These are phyloP conservation scores for Orbilia javanica DNA, from an alignment of 2,329 filamentous ascomycete genomes.

Conservation along the genomic window DNA sequence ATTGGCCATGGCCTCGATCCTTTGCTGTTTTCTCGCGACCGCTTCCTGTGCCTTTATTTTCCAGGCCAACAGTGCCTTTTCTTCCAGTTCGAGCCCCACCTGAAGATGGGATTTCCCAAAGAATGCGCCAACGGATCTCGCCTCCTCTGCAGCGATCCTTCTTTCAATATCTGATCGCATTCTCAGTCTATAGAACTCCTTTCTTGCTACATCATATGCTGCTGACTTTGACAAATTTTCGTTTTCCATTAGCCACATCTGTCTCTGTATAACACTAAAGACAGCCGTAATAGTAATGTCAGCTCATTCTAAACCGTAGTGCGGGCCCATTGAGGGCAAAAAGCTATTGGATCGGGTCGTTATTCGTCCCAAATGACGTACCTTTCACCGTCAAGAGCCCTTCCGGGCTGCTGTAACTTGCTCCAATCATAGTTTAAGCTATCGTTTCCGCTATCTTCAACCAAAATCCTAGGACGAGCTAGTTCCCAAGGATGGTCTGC, in stretches of 20 bases:
- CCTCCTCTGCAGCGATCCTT: conserved; percentile 88
- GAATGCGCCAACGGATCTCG: conserved; percentile 84
- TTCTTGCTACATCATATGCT: conserved; percentile 88
- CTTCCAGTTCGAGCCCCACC: conserved; percentile 84
- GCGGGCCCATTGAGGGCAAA: background rate
- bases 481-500: conserved; percentile 97
- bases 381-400: conserved; percentile 86
- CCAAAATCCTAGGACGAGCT: conserved; percentile 83
- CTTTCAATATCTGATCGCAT: conserved; percentile 84
- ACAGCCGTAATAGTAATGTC: conserved; percentile 1
- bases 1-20: conserved; percentile 63
- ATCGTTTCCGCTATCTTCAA: conserved; percentile 89
- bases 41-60: conserved; percentile 76
- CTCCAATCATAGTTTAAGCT: conserved; percentile 83
- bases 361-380: conserved; percentile 66
- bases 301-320: background rate
- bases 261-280: conserved; percentile 87
- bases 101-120: conserved; percentile 83
- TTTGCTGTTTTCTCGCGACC: conserved; percentile 58
- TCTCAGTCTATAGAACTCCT: conserved; percentile 89
- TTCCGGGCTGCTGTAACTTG: conserved; percentile 78
- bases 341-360: background rate
- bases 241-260: conserved; percentile 84
- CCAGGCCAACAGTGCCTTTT: conserved; percentile 84
- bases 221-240: conserved; percentile 72